Base-by-base conservation (phyloP, 169 alveolate species). In the Cryptosporidium sp. region DNA sequence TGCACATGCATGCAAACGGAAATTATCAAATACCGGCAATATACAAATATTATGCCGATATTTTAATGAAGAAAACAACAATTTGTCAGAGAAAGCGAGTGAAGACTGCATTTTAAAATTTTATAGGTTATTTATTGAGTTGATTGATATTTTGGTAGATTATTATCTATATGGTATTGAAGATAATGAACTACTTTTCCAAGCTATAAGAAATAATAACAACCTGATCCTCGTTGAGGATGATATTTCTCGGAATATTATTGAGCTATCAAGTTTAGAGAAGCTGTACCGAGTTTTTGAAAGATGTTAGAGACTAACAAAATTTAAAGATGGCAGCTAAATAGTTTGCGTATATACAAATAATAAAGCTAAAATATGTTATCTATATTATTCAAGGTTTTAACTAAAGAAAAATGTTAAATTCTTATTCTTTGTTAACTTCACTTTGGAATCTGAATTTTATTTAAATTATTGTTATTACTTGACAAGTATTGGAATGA, bases 201-300 rank as follows among this genome's bases (percentile, higher is more conserved):
- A 80, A 65, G 39, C 80, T n/a, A 65, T 80, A 43, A 80, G 52
- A 48, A 45, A 52, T 18, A 80, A 80, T 43, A n/a, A 59, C 12
- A 62, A 65, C 70, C 31, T 80, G 33, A 65, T 80, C 16, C 18
- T 80, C 12, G 45, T 41, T 5, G 73, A 59, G 55, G 51, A 65
- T 18, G 26, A 65, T 41, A 16, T 80, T 39, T 29, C 39, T n/a
- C 23, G 29, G 14, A 65, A 75, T 43, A 73, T 91, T 35, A 86
- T 92, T 6, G 93, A 86, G 61, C 52, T 92, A 52, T 85, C 94
- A 16, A 87, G 92, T 26, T 55, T 92, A 29, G 92, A 92, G 37
- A 92, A 92, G 62, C 51, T 92, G 39, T 92, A 92, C 68, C 71
- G 52, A 61, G 92, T 92, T 48, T 92, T 92, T 55, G 94, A 92